Evolutionary conservation across 2,329 filamentous ascomycete genomes (phyloP).

Genomic region (Neoscytalidium dimidiatum): DNA sequence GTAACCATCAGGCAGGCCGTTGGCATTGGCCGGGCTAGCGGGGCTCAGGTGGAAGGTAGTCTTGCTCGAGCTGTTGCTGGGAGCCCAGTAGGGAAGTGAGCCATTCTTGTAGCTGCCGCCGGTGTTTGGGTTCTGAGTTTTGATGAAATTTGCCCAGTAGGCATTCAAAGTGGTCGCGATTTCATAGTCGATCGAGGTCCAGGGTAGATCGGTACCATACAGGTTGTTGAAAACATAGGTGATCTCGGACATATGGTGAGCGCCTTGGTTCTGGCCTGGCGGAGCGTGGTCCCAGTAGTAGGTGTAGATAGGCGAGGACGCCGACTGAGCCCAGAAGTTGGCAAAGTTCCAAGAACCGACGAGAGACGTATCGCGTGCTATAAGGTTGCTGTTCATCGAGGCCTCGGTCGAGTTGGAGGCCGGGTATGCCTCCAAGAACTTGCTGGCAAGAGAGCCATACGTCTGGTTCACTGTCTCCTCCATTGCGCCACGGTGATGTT

Average conservation of each 20-base stretch:
- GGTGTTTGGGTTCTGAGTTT: constrained; percentile 29
- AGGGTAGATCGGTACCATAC: constrained; percentile 32
- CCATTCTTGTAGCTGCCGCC: background rate
- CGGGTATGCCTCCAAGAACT: constrained; percentile 25
- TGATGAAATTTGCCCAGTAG: constrained; percentile 41
- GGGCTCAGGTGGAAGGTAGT: background rate
- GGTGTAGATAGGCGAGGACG: constrained; percentile 32
- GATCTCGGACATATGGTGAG: constrained; percentile 42
- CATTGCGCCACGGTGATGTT: constrained; percentile 27
- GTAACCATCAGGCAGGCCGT: background rate
- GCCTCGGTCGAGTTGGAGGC: constrained; percentile 25
- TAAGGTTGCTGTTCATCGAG: constrained; percentile 25
- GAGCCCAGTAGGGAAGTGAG: background rate
- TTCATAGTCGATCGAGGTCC: constrained; percentile 32
- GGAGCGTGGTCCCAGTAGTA: constrained; percentile 43
- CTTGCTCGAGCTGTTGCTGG: background rate
- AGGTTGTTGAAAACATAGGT: constrained; percentile 41
- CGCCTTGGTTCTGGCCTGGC: constrained; percentile 37
- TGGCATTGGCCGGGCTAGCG: background rate
- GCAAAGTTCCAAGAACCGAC: constrained; percentile 29
- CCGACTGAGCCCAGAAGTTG: constrained; percentile 24
- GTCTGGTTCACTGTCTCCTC: constrained; percentile 22
- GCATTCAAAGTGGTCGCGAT: constrained; percentile 34
- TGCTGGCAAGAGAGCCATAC: constrained; percentile 19
- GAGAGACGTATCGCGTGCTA: constrained; percentile 28